Evolutionary conservation across 768 basidiomycete genomes (phyloP).

Genomic region (Suillus decipiens): DNA sequence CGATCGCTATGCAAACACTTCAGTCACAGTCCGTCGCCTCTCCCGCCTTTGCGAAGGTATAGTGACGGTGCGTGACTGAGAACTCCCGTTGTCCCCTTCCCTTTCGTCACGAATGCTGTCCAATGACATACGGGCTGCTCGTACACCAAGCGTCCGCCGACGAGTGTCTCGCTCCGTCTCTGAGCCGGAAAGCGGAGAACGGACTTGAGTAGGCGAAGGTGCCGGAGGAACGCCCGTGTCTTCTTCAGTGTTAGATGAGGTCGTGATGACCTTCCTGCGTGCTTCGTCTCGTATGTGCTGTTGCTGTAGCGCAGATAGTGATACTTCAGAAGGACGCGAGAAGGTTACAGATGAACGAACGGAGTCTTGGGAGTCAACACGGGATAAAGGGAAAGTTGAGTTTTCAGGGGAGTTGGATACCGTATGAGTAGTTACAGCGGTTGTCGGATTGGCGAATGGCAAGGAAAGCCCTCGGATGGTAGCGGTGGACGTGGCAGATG

Average conservation of each 20-base stretch:
- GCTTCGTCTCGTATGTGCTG: conserved; percentile 44
- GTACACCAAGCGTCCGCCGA: conserved; percentile 39
- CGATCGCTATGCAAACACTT: conserved; percentile 39
- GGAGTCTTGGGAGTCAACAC: conserved; percentile 51
- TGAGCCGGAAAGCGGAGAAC: conserved; percentile 40
- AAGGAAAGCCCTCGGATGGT: conserved; percentile 51
- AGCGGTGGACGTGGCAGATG: conserved; percentile 44
- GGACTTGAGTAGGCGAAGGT: conserved; percentile 25
- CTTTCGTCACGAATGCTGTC: conserved; percentile 34
- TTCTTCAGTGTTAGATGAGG: conserved; percentile 28
- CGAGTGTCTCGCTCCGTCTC: conserved; percentile 54
- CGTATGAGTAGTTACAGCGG: conserved; percentile 65
- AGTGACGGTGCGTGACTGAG: conserved; percentile 41
- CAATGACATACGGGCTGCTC: conserved; percentile 49
- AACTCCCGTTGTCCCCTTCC: conserved; percentile 39
- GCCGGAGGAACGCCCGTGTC: conserved; percentile 15
- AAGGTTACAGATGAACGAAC: conserved; percentile 57
- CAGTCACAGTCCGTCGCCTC: conserved; percentile 52
- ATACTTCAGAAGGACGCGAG: conserved; percentile 59
- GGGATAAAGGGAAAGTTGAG: conserved; percentile 35
- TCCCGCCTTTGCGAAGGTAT: conserved; percentile 38
- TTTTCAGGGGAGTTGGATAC: conserved; percentile 49
- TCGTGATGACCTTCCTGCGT: conserved; percentile 36
- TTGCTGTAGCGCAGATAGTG: conserved; percentile 57
- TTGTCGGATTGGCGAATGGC: conserved; percentile 61